Evolutionary conservation across 2,329 filamentous ascomycete genomes (phyloP).

Genomic region (Fusarium albosuccineum): DNA sequence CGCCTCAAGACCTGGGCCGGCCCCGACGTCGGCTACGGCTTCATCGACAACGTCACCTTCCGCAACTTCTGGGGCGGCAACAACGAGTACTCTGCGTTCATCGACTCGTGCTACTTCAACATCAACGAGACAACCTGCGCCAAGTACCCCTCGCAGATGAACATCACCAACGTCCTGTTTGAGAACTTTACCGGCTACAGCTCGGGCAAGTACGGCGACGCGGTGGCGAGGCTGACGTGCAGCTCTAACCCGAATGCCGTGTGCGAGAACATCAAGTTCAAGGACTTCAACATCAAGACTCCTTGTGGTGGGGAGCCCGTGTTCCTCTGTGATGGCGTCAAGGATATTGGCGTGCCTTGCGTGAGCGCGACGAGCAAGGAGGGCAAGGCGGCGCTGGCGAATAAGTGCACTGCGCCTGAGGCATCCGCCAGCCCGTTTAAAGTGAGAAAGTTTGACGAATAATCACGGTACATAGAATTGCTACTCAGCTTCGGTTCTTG

Average conservation of each 20-base stretch:
- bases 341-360: constrained; percentile 40
- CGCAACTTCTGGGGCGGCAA: constrained; percentile 44
- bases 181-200: constrained; percentile 44
- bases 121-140: constrained; percentile 33
- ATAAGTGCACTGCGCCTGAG: constrained; percentile 32
- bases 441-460: constrained; percentile 26
- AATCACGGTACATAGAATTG: not conserved
- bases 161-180: constrained; percentile 44
- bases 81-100: constrained; percentile 43
- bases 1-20: constrained; percentile 45
- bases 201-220: constrained; percentile 42
- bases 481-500: no score
- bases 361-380: constrained; percentile 33
- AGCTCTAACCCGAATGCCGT: constrained; percentile 41
- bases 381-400: constrained; percentile 38
- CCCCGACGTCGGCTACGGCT: constrained; percentile 39
- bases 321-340: constrained; percentile 41
- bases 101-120: constrained; percentile 46
- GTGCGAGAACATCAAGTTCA: constrained; percentile 43
- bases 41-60: constrained; percentile 44
- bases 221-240: constrained; percentile 39
- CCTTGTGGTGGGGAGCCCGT: constrained; percentile 39
- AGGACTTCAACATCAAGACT: constrained; percentile 40
- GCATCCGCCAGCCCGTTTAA: constrained; percentile 37
- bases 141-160: constrained; percentile 42